A percentile compares a stretch with the other conserved stretches of the same genome.
phyloP scores from a whole-genome alignment of 768 basidiomycete genomes.

The Suillus tomentosus region DNA sequence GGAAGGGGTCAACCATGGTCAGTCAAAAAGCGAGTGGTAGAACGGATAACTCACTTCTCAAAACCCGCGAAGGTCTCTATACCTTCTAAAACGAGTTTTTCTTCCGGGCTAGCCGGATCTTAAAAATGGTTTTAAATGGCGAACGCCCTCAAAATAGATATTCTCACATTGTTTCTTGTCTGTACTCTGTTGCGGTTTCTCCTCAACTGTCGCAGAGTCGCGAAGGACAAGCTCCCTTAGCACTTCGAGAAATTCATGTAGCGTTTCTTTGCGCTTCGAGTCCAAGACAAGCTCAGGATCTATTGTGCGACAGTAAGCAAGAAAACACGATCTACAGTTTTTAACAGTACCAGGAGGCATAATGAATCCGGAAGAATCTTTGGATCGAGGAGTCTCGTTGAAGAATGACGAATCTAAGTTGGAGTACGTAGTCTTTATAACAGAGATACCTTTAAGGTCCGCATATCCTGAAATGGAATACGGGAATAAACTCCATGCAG shows the following conservation, averaged over 20 bases:
- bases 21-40: slow-evolving; percentile 13
- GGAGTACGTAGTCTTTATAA: slow-evolving; percentile 1
- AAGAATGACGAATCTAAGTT: slow-evolving; percentile 19
- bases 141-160: not conserved
- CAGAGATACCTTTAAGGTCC: slow-evolving; percentile 7
- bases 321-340: not conserved
- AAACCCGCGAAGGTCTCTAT: slow-evolving; percentile 50
- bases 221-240: not conserved
- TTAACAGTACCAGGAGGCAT: slow-evolving; percentile 3
- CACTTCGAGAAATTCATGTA: slow-evolving; percentile 5
- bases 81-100: slow-evolving; percentile 50
- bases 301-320: not conserved
- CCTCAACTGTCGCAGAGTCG: not conserved
- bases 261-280: not conserved
- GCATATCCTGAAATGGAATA: slow-evolving; percentile 4
- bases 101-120: slow-evolving; percentile 45
- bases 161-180: slow-evolving; percentile 2
- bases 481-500: slow-evolving; percentile 3
- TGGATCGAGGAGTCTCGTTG: not conserved
- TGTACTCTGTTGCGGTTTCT: not conserved
- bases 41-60: slow-evolving; percentile 41
- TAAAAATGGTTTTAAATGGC: slow-evolving; percentile 10
- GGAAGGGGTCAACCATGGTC: slow-evolving; percentile 3
- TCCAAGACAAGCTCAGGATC: slow-evolving; percentile 1
- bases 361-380: not conserved